phyloP scores from a whole-genome alignment of 1,284 basidiomycete genomes.

The Mycocalia duriaeana region DNA sequence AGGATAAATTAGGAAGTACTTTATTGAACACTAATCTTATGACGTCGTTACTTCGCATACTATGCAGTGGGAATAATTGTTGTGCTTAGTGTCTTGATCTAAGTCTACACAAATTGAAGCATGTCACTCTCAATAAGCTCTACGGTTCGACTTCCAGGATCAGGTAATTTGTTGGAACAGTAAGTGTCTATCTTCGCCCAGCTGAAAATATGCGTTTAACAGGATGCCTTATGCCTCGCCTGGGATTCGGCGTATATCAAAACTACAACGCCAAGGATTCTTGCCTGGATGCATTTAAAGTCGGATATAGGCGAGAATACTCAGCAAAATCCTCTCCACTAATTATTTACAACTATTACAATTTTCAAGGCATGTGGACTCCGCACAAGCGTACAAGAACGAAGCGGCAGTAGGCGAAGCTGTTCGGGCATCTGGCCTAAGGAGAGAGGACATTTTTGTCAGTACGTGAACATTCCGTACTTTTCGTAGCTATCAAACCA shows the following conservation, averaged over 20 bases:
- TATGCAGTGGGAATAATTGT: too few species aligned
- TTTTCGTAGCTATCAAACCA: not conserved
- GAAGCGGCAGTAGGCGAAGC: constrained; percentile 63
- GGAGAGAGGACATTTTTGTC: constrained; percentile 59
- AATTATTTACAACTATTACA: too few species aligned
- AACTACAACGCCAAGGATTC: constrained; percentile 57
- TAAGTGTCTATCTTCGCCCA: too few species aligned
- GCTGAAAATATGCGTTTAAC: too few species aligned
- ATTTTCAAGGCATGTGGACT: constrained; percentile 46
- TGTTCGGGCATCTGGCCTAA: constrained; percentile 46
- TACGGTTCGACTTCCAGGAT: constrained; percentile 14
- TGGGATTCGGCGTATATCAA: constrained; percentile 81
- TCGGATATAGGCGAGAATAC: constrained; percentile 62
- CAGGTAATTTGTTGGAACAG: too few species aligned
- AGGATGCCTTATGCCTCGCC: constrained; percentile 64
- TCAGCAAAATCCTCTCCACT: too few species aligned
- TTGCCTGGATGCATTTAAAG: constrained; percentile 63
- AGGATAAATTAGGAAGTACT: too few species aligned
- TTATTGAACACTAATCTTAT: too few species aligned
- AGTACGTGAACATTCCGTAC: constrained; percentile 39
- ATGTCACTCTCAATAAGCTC: constrained; percentile 13
- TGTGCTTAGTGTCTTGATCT: too few species aligned
- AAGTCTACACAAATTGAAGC: too few species aligned
- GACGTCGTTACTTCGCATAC: too few species aligned
- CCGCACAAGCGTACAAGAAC: constrained; percentile 69